Percentiles rank a stretch among this genome's conserved stretches.
phyloP scores from a whole-genome alignment of 331 rosid genomes.

The Ulmus americana region DNA sequence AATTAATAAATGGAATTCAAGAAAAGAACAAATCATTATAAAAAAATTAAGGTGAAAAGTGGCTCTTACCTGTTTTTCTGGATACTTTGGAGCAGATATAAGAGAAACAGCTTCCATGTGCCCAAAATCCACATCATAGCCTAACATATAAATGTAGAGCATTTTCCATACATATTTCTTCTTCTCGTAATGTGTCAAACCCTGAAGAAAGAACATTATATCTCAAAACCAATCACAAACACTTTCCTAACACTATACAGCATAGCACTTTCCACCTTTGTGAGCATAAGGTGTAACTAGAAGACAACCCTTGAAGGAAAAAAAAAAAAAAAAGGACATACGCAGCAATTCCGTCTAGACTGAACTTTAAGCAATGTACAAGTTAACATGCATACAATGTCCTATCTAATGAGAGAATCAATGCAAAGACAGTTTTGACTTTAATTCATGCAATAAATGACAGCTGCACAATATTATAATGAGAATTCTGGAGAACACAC shows the following conservation, averaged over 20 bases:
- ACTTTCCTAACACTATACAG: conserved; percentile 10
- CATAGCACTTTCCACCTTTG: conserved; percentile 14
- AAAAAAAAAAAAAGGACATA: background rate
- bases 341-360: background rate
- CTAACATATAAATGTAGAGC: conserved; percentile 95
- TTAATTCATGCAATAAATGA: background rate
- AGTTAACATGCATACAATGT: too few relatives aligned
- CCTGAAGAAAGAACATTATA: conserved; percentile 48
- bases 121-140: conserved; percentile 99
- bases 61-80: conserved; percentile 82
- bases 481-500: background rate
- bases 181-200: conserved; percentile 87
- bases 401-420: too few relatives aligned
- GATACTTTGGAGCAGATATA: conserved; percentile 99
- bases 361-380: background rate
- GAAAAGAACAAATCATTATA: conserved; percentile 7
- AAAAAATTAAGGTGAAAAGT: conserved; percentile 10
- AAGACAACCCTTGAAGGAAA: background rate
- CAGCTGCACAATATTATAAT: background rate
- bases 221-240: conserved; percentile 14
- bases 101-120: conserved; percentile 99
- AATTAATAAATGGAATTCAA: background rate
- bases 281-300: conserved; percentile 12
- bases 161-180: conserved; percentile 99
- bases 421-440: background rate